Conservation (phyloP, 306 rosid species). For the Acacia melanoxylon region DNA sequence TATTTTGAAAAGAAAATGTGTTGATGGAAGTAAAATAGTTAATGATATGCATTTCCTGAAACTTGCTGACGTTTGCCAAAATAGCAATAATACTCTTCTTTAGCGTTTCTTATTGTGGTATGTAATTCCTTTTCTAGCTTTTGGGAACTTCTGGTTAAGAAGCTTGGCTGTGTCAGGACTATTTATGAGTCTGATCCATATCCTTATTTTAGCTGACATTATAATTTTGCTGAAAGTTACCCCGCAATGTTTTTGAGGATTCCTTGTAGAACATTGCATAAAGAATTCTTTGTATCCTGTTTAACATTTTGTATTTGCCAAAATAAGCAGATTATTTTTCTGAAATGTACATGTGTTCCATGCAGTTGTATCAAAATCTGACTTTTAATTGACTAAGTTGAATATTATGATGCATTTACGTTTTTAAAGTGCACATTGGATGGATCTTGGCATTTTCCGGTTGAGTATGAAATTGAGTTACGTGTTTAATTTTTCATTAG, state of each 20-base stretch:
- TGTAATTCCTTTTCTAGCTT: not conserved
- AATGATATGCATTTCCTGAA: not conserved
- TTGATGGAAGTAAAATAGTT: not conserved
- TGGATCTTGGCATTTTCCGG: conserved; percentile 14
- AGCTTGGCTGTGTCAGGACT: not conserved
- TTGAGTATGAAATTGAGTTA: not conserved
- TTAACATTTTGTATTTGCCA: not conserved
- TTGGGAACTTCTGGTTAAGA: not conserved
- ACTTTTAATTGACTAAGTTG: not conserved
- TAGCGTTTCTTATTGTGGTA: not conserved
- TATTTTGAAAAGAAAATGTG: not conserved
- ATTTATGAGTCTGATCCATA: not conserved
- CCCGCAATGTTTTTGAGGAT: not conserved
- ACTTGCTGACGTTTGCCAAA: not conserved
- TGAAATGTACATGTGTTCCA: not conserved
- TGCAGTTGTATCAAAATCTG: not conserved
- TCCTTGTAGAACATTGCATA: not conserved
- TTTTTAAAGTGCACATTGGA: not conserved
- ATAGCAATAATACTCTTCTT: not conserved
- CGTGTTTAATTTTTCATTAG: not conserved
- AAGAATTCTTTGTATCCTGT: not conserved
- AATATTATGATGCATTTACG: not conserved
- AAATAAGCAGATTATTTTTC: not conserved
- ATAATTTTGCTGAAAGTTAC: not conserved
- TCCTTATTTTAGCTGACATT: not conserved